A percentile compares a stretch with the other conserved stretches of the same genome.
phyloP scores from a whole-genome alignment of 2,329 filamentous ascomycete genomes.

The Mycocentrospora acerina region DNA sequence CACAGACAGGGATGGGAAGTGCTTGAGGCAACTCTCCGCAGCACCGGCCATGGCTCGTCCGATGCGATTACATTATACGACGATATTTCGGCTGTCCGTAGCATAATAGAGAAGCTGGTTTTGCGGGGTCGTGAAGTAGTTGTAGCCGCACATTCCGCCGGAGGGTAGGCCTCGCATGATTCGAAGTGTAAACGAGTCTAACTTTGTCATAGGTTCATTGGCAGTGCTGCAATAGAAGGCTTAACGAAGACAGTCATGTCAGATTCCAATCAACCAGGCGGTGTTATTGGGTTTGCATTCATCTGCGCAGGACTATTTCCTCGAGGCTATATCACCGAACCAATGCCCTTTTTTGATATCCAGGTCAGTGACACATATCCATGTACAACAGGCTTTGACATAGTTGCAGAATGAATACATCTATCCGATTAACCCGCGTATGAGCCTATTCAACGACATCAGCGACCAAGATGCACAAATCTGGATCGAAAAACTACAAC shows the following conservation, averaged over 20 bases:
- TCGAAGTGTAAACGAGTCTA: no score
- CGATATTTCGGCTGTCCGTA: background rate
- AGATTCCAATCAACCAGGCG: background rate
- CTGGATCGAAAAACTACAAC: background rate
- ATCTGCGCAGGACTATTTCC: background rate
- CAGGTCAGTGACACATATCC: no score
- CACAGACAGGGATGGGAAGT: background rate
- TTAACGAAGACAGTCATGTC: background rate
- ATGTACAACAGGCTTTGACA: no score
- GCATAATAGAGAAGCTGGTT: background rate
- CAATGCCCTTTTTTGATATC: background rate
- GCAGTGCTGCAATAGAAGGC: background rate
- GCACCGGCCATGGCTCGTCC: background rate
- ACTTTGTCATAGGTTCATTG: background rate
- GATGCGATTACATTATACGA: background rate
- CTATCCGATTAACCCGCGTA: background rate
- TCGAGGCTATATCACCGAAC: background rate
- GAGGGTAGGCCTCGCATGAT: background rate
- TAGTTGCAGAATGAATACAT: background rate
- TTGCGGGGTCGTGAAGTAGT: background rate
- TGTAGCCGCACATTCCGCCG: background rate
- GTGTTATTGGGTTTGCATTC: background rate
- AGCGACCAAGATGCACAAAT: no score
- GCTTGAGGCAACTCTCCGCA: background rate
- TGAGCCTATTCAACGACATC: background rate